A percentile compares a stretch with the other conserved stretches of the same genome.
These are phyloP conservation scores for Tuber borchii DNA, from an alignment of 495 filamentous ascomycete species.

Conservation along the genomic window DNA sequence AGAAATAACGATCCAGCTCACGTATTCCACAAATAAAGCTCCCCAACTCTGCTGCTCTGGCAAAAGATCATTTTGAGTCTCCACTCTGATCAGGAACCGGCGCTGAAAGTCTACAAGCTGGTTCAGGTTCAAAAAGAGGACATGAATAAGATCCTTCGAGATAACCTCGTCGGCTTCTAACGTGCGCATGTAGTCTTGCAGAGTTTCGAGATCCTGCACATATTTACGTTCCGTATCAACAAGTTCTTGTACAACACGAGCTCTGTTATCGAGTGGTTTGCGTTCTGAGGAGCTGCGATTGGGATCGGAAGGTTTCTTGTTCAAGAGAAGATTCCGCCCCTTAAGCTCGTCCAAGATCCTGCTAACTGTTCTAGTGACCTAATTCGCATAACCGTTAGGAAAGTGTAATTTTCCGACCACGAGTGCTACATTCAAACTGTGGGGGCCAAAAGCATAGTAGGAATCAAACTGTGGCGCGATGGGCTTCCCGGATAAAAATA, in stretches of 20 bases:
- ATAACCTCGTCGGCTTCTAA: slow-evolving; percentile 81
- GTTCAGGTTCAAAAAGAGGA: slow-evolving; percentile 95
- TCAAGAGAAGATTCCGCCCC: slow-evolving; percentile 60
- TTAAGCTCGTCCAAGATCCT: slow-evolving; percentile 82
- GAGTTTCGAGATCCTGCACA: slow-evolving; percentile 91
- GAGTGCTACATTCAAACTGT: not conserved
- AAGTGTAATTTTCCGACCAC: slow-evolving; percentile 6
- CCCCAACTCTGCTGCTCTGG: slow-evolving; percentile 85
- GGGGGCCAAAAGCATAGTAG: not conserved
- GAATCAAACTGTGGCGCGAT: not conserved
- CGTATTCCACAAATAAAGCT: slow-evolving; percentile 64
- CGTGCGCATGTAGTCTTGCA: slow-evolving; percentile 86
- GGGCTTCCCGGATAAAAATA: not conserved
- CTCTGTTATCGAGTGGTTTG: slow-evolving; percentile 64
- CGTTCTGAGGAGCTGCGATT: slow-evolving; percentile 48
- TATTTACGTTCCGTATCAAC: slow-evolving; percentile 94
- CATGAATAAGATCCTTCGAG: slow-evolving; percentile 82
- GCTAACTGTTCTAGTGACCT: slow-evolving; percentile 78
- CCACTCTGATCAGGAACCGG: slow-evolving; percentile 86
- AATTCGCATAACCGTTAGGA: slow-evolving; percentile 17
- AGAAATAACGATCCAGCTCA: slow-evolving; percentile 20
- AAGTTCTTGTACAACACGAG: slow-evolving; percentile 82
- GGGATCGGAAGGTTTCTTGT: slow-evolving; percentile 47
- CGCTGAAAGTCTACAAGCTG: slow-evolving; percentile 90
- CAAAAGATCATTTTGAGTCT: slow-evolving; percentile 81